These are phyloP conservation scores for Erythrobasidium hasegawianum DNA, from an alignment of 1,284 basidiomycete genomes.

Conservation along the genomic window DNA sequence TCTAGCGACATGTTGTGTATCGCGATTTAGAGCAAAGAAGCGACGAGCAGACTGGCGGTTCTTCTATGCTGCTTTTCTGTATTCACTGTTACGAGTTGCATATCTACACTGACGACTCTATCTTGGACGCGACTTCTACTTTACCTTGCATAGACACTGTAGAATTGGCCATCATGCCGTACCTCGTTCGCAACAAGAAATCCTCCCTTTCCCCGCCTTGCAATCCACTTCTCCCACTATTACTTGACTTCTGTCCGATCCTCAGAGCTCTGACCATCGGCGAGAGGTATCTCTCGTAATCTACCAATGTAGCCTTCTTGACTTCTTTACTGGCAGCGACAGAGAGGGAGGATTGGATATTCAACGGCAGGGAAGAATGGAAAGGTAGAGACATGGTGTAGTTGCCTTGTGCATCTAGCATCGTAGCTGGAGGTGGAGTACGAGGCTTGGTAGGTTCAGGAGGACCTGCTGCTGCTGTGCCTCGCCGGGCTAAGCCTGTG, in stretches of 20 bases:
- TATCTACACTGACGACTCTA: conserved; percentile 5
- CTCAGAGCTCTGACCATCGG: conserved; percentile 5
- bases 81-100: too few species aligned
- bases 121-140: conserved; percentile 7
- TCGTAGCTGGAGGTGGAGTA: too few species aligned
- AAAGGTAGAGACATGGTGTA: too few species aligned
- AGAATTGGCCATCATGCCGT: background rate
- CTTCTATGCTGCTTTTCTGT: too few species aligned
- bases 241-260: background rate
- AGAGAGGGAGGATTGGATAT: too few species aligned
- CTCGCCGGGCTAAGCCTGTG: too few species aligned
- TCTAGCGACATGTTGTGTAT: conserved; percentile 4
- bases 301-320: background rate
- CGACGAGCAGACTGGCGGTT: too few species aligned
- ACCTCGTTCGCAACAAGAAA: background rate
- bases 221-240: background rate
- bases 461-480: too few species aligned
- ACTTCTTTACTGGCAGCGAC: too few species aligned
- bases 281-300: conserved; percentile 16
- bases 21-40: background rate
- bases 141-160: conserved; percentile 4
- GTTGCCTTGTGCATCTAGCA: too few species aligned
- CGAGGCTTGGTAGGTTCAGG: too few species aligned
- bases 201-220: background rate
- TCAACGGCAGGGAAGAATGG: too few species aligned